These are phyloP conservation scores for Paramecium octaurelia DNA, from an alignment of 73 alveolate species.

Conservation along the genomic window DNA sequence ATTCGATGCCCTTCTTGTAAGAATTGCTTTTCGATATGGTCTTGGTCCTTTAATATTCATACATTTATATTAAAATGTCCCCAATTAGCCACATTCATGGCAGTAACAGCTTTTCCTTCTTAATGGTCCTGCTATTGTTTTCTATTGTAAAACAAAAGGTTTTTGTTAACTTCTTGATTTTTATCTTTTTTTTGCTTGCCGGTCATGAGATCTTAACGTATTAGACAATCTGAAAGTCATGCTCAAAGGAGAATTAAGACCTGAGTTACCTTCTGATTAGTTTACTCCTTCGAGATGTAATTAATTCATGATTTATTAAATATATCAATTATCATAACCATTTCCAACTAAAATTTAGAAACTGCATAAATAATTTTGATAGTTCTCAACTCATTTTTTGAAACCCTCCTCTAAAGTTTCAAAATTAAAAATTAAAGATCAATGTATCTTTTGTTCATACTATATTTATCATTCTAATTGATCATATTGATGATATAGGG, in stretches of 20 bases:
- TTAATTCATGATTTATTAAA: conserved; percentile 1
- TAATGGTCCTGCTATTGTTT: not conserved
- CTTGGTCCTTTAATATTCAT: not conserved
- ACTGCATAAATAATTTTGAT: not conserved
- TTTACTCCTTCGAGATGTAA: not conserved
- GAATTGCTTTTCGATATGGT: not conserved
- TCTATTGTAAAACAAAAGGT: not conserved
- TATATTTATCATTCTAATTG: no score
- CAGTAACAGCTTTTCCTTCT: conserved; percentile 5
- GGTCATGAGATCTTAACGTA: not conserved
- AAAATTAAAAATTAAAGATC: no score
- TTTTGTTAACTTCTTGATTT: conserved; percentile 3
- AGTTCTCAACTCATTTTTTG: not conserved
- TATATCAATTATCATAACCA: not conserved
- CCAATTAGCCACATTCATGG: not conserved
- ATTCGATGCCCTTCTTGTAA: not conserved
- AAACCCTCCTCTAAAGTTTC: not conserved
- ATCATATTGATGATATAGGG: no score
- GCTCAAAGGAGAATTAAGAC: not conserved
- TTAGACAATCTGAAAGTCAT: not conserved
- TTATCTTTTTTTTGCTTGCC: not conserved
- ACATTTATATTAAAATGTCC: not conserved
- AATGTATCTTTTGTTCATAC: no score
- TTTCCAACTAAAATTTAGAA: not conserved
- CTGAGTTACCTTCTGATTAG: not conserved